Base-by-base conservation (phyloP, 2,329 filamentous ascomycete species). In the Cryoendolithus antarcticus region DNA sequence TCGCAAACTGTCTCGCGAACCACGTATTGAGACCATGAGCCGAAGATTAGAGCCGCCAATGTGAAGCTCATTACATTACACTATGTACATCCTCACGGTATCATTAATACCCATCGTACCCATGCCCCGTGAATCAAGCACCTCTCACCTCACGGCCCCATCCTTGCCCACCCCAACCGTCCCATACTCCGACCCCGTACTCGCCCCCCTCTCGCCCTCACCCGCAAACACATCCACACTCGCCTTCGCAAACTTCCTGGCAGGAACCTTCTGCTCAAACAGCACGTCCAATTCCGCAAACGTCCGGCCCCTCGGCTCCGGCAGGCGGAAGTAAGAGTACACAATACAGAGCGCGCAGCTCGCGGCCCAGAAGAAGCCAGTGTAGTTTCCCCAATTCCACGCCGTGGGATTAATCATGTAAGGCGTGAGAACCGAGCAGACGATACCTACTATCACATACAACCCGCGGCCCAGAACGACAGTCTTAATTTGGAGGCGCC, bases 381-480 rank as follows among this genome's bases (percentile, higher is more conserved):
- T 75, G 51, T 74, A 91, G 63, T 91, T 91, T 44, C 75, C 71
- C 86, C 86, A 94, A 61, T 93, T 68, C 86, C 88, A 94, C 0
- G 77, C 81, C 1, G 69, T 72, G 0, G 86, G 85, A 62, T 94
- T 94, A 30, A 93, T 71, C 86, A 94, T 93, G 63, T 93, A 93
- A 0, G 86, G 86, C 0, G 85, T 93, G 31, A 94, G 62, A 2
- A 93, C 80, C 34, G 77, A 80, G 55, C 78, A 84, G 50, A 93
- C 64, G 48, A 95, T 93, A 47, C 75, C 80, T 31, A 88, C 82
- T 36, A 93, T 66, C 53, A 91, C 88, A 67, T 66, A 70, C 8
- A 86, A 65, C 49, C 85, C 83, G 40, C 86, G 80, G 1, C 82
- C 86, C 2, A 94, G 72, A 1, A 91, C 86, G 12, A 93, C 81